phyloP scores from a whole-genome alignment of 169 alveolate species.

The Plasmodium gonderi region DNA sequence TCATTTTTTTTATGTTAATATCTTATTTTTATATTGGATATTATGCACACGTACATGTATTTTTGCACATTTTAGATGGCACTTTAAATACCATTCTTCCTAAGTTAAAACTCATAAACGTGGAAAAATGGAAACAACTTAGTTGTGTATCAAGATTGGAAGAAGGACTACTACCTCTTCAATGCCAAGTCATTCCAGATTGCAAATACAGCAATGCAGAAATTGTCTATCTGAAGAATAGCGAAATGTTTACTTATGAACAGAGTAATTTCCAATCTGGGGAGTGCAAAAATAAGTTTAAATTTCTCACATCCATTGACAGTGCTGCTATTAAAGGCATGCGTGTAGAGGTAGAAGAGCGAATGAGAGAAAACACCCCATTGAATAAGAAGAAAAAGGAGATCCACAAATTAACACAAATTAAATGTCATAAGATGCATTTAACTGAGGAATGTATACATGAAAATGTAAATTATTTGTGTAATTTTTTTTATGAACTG shows the following conservation, averaged over 20 bases:
- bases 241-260: too few species aligned
- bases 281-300: too few species aligned
- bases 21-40: constrained; percentile 67
- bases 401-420: background rate
- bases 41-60: background rate
- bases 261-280: too few species aligned
- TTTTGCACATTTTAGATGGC: background rate
- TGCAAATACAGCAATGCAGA: too few species aligned
- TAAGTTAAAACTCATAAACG: background rate
- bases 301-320: too few species aligned
- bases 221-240: too few species aligned
- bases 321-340: too few species aligned
- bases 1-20: constrained; percentile 42
- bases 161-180: too few species aligned
- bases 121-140: background rate
- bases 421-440: background rate
- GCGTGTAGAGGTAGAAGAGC: too few species aligned
- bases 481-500: constrained; percentile 43
- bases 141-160: background rate
- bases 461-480: background rate
- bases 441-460: constrained; percentile 5
- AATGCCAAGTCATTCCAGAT: too few species aligned
- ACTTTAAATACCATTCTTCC: background rate
- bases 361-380: too few species aligned
- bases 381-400: background rate